phyloP scores from a whole-genome alignment of 495 filamentous ascomycete genomes.

The Hyaloscypha hepaticicola region DNA sequence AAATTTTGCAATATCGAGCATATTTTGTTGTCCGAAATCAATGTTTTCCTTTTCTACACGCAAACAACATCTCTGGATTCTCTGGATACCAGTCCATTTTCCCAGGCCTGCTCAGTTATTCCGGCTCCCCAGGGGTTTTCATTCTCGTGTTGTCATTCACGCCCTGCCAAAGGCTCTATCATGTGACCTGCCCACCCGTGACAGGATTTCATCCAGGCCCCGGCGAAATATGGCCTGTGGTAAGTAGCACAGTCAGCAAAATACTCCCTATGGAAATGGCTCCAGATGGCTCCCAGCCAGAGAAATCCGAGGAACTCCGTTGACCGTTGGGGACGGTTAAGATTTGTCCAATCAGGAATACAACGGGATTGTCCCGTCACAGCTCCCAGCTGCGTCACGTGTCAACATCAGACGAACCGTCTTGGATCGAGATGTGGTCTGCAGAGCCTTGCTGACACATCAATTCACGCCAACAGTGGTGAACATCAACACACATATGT shows the following conservation, averaged over 20 bases:
- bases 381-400: constrained; percentile 11
- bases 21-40: constrained; percentile 27
- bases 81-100: constrained; percentile 1
- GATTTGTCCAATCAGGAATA: neutral
- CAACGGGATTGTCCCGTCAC: neutral
- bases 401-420: neutral
- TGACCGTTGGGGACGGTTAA: neutral
- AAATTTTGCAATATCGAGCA: constrained; percentile 4
- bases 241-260: constrained; percentile 18
- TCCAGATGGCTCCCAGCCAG: neutral
- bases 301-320: neutral
- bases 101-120: neutral
- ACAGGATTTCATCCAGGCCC: constrained; percentile 1
- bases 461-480: neutral
- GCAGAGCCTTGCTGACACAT: constrained; percentile 18
- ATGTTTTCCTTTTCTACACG: constrained; percentile 23
- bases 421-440: constrained; percentile 16
- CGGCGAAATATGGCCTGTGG: constrained; percentile 7
- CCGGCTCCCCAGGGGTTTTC: constrained; percentile 14
- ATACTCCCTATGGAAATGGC: neutral
- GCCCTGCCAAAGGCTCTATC: constrained; percentile 2
- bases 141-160: constrained; percentile 22
- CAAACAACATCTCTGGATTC: constrained; percentile 14
- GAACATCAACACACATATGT: neutral
- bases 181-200: constrained; percentile 14